These are phyloP conservation scores for Apocynum venetum DNA, from an alignment of 257 asterid species.

Conservation along the genomic window DNA sequence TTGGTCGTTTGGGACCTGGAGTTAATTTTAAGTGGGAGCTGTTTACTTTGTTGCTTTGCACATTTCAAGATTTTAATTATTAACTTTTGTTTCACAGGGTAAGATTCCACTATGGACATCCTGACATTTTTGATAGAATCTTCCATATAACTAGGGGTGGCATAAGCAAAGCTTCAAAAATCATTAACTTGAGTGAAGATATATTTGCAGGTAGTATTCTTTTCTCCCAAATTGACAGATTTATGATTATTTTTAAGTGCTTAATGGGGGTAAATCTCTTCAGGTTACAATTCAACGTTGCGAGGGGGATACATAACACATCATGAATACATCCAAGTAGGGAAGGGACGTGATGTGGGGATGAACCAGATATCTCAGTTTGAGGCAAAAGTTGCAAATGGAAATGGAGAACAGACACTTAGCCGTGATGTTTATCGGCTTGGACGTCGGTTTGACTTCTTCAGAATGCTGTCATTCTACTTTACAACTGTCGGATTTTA, in stretches of 20 bases:
- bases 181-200: constrained; percentile 97
- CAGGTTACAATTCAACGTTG: constrained; percentile 93
- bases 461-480: constrained; percentile 92
- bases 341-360: constrained; percentile 99
- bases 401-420: constrained; percentile 97
- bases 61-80: background rate
- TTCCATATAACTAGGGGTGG: constrained; percentile 98
- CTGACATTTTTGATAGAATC: constrained; percentile 87
- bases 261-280: constrained; percentile 25
- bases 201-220: constrained; percentile 68
- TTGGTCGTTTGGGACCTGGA: background rate
- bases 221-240: constrained; percentile 2
- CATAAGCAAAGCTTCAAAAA: constrained; percentile 94
- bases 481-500: constrained; percentile 97
- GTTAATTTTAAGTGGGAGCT: background rate
- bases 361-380: constrained; percentile 95
- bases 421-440: constrained; percentile 95
- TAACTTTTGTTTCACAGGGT: constrained; percentile 57
- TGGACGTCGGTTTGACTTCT: constrained; percentile 96
- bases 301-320: constrained; percentile 89
- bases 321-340: constrained; percentile 97
- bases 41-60: background rate
- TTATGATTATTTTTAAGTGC: constrained; percentile 15
- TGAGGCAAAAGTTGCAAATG: constrained; percentile 97
- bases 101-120: constrained; percentile 98